Percentiles rank a stretch among this genome's conserved stretches.
Evolutionary conservation across 2,329 filamentous ascomycete genomes (phyloP).

Genomic region (Penicillium sp.): DNA sequence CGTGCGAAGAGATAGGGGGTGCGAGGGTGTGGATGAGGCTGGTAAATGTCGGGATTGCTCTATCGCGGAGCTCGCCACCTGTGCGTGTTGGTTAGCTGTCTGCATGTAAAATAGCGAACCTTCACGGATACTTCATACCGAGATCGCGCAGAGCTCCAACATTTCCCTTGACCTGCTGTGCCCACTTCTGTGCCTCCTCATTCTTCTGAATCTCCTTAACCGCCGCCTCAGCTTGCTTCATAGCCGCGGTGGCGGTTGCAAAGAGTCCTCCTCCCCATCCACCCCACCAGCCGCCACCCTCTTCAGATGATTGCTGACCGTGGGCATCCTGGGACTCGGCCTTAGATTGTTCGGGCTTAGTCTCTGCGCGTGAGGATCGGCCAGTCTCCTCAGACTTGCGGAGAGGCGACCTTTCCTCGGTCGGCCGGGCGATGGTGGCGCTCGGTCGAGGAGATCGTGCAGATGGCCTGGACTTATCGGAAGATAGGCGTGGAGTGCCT

Average conservation of each 20-base stretch:
- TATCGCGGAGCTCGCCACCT: conserved; percentile 83
- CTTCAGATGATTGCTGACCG: conserved; percentile 43
- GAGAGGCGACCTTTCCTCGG: conserved; percentile 59
- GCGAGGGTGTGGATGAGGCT: conserved; percentile 92
- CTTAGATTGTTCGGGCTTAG: conserved; percentile 57
- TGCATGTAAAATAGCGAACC: background rate
- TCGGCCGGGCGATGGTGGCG: conserved; percentile 52
- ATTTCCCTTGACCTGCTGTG: conserved; percentile 87
- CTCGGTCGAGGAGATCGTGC: conserved; percentile 52
- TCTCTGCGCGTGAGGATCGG: conserved; percentile 65
- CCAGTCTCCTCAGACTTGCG: conserved; percentile 77
- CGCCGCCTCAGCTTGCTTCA: conserved; percentile 88
- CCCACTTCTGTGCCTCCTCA: conserved; percentile 94
- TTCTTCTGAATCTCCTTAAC: conserved; percentile 95
- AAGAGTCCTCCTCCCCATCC: conserved; percentile 62
- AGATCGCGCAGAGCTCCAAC: conserved; percentile 72
- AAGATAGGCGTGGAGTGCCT: conserved; percentile 69
- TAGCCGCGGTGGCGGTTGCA: conserved; percentile 66
- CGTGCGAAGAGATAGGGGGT: conserved; percentile 92
- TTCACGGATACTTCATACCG: conserved; percentile 50
- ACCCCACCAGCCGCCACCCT: conserved; percentile 74
- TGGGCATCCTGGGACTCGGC: conserved; percentile 43
- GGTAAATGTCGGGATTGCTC: conserved; percentile 90
- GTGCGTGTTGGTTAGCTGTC: conserved; percentile 10
- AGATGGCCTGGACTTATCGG: conserved; percentile 50